Base-by-base conservation (phyloP, 2,329 filamentous ascomycete species). In the Lecanosticta acicola region DNA sequence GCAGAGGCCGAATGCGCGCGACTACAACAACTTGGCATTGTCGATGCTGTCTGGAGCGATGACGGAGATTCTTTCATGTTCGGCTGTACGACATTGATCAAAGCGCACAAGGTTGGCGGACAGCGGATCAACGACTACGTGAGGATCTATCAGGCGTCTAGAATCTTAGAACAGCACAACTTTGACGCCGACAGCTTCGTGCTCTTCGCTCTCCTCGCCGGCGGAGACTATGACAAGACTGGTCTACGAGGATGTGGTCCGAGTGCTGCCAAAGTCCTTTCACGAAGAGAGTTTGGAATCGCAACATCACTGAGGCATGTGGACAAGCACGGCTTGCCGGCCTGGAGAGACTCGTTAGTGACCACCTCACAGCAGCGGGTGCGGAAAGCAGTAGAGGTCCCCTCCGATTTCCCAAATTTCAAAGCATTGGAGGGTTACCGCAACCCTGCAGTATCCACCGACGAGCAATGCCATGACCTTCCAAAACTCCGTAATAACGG, bases 1-100 rank as follows among this genome's bases (percentile, higher is more conserved):
- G 71, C 71, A 0, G 72, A 73, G 39, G 59, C 59, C 0, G 72
- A 76, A 51, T 75, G 74, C 46, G 71, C 68, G 1, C 58, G 59
- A n/a, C 55, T 76, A 7, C 69, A 75, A 43, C 49, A 59, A 16
- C 48, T 67, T 1, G 70, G 68, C 0, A 46, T 75, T 9, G 71
- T 76, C 0, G 73, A 76, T 50, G 72, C 71, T 4, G 71, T 75
- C 1, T 75, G 68, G 68, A 69, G 68, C 0, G 69, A 75, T 33
- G 72, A 76, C 43, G 65, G 66, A 1, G 72, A 76, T 35, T 58
- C 60, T 0, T 61, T 76, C 11, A 70, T 76, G 68, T 75, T 75
- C 41, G 71, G 73, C 3, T 71, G 67, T 46, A 64, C 57, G 1
- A 62, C 66, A 1, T 57, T 75, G n/a, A 64, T 76, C 32, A 58